These are phyloP conservation scores for Chamaecyparis obtusa DNA, from an alignment of 75 land plant species.

Conservation along the genomic window DNA sequence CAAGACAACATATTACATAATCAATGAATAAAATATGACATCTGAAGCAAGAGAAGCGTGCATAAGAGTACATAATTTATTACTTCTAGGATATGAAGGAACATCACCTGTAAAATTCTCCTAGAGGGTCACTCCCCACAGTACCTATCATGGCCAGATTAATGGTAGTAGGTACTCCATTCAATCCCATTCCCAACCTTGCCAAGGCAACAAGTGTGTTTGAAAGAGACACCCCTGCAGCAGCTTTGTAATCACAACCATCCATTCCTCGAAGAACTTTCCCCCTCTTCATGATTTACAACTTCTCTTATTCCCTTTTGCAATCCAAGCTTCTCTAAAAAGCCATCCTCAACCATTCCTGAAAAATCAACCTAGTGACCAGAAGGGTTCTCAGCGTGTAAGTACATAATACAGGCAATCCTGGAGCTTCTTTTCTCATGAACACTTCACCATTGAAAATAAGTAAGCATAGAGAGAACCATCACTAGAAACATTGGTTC, in stretches of 20 bases:
- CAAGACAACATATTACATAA: not conserved
- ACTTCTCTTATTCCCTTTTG: constrained; percentile 88
- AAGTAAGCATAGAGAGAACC: not conserved
- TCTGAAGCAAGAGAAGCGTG: not conserved
- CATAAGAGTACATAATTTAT: not conserved
- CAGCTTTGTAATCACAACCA: constrained; percentile 91
- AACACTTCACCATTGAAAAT: not conserved
- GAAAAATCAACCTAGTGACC: constrained; percentile 86
- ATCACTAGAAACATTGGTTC: constrained; percentile 5
- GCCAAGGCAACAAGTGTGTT: constrained; percentile 95
- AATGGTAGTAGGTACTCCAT: constrained; percentile 41
- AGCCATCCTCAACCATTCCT: constrained; percentile 86
- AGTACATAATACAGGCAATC: not conserved
- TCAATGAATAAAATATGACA: constrained; percentile 1
- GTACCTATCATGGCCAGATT: constrained; percentile 95
- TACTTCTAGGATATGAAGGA: not conserved
- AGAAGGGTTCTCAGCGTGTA: constrained; percentile 8
- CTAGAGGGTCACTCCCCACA: constrained; percentile 90
- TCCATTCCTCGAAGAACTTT: constrained; percentile 82
- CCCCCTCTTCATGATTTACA: constrained; percentile 93
- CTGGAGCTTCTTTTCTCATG: constrained; percentile 1
- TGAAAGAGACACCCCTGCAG: constrained; percentile 99
- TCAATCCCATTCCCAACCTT: constrained; percentile 62
- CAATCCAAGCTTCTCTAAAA: constrained; percentile 68
- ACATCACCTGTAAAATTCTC: constrained; percentile 88